phyloP scores from a whole-genome alignment of 1,139 yeast genomes.

The Saccharomyces hybrid region DNA sequence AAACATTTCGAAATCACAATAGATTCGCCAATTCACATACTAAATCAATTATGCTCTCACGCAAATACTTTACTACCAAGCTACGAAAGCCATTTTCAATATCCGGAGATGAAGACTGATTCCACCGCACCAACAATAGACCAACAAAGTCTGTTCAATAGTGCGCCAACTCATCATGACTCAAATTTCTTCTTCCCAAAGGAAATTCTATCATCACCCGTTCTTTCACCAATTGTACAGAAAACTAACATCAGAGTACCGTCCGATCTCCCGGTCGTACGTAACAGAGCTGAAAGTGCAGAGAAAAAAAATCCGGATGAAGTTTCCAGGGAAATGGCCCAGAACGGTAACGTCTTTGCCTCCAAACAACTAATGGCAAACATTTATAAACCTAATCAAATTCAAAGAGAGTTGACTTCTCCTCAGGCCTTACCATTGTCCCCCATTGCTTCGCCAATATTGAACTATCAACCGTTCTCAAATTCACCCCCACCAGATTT shows the following conservation, averaged over 20 bases:
- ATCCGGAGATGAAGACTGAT: constrained; percentile 10
- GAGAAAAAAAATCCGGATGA: constrained; percentile 10
- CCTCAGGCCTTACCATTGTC: constrained; percentile 52
- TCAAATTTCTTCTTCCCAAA: constrained; percentile 36
- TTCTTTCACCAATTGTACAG: constrained; percentile 47
- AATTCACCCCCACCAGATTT: constrained; percentile 24
- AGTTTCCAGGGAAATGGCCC: constrained; percentile 7
- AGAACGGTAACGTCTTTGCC: constrained; percentile 11
- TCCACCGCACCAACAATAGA: background rate
- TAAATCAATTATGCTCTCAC: constrained; percentile 55
- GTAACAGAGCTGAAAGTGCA: constrained; percentile 11
- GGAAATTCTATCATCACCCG: constrained; percentile 34
- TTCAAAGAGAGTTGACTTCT: constrained; percentile 41
- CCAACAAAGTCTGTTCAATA: background rate
- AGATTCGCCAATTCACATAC: constrained; percentile 81
- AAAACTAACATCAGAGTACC: constrained; percentile 35
- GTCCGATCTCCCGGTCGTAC: constrained; percentile 10
- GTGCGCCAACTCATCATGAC: constrained; percentile 16
- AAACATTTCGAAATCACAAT: constrained; percentile 87
- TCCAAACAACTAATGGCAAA: constrained; percentile 37
- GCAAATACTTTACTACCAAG: constrained; percentile 54
- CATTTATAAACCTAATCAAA: constrained; percentile 47
- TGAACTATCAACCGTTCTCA: constrained; percentile 7
- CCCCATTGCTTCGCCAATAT: constrained; percentile 32
- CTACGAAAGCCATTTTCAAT: constrained; percentile 24